Evolutionary conservation across 2,329 filamentous ascomycete genomes (phyloP).

Genomic region (Bipolaris oryzae): DNA sequence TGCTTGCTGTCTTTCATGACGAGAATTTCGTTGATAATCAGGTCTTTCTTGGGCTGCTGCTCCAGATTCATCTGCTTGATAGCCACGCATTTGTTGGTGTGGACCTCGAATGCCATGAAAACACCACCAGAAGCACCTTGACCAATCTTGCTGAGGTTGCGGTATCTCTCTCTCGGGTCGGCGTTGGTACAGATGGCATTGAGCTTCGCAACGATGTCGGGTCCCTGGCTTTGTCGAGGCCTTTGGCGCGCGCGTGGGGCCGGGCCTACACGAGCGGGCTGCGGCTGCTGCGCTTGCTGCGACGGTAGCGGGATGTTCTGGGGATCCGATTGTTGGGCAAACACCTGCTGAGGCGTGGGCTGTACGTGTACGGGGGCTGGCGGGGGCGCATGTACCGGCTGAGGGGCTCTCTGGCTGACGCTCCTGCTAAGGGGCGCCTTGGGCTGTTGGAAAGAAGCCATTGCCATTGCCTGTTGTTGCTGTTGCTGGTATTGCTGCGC

Average conservation of each 20-base stretch:
- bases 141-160: conserved; percentile 89
- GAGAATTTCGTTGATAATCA: conserved; percentile 98
- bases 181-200: conserved; percentile 89
- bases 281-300: conserved; percentile 45
- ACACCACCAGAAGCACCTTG: conserved; percentile 97
- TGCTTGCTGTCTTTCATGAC: conserved; percentile 99
- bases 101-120: conserved; percentile 85
- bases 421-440: conserved; percentile 76
- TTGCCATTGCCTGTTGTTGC: conserved; percentile 77
- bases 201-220: conserved; percentile 82
- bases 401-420: conserved; percentile 68
- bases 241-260: conserved; percentile 76
- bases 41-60: conserved; percentile 97
- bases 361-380: conserved; percentile 52
- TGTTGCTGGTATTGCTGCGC: conserved; percentile 72
- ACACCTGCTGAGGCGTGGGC: conserved; percentile 59
- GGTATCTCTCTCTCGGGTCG: conserved; percentile 87
- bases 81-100: conserved; percentile 85
- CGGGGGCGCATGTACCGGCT: conserved; percentile 37
- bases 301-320: conserved; percentile 55
- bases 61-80: conserved; percentile 99
- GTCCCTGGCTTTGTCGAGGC: conserved; percentile 75
- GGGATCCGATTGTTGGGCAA: conserved; percentile 49
- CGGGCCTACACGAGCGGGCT: conserved; percentile 55
- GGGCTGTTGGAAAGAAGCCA: conserved; percentile 68